Conservation (phyloP, 1,284 basidiomycete species). For the Spongiforma sp. region DNA sequence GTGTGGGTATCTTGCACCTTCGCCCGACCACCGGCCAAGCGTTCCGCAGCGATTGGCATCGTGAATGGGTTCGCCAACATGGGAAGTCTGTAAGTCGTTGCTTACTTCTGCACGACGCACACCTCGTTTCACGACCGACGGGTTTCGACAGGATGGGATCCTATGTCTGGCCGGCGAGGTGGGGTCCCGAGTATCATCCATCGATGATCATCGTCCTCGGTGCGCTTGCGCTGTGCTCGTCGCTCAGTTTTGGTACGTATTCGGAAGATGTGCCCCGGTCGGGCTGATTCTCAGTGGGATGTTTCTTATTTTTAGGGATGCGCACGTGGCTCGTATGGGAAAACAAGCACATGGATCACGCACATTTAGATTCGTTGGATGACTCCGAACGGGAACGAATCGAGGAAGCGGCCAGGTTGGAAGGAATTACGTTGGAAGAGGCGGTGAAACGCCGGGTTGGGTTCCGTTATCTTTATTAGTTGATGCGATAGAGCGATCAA, state of each 20-base stretch:
- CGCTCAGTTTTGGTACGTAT: slow-evolving; percentile 44
- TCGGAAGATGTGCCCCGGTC: too few relatives aligned
- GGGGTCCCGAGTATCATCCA: slow-evolving; percentile 56
- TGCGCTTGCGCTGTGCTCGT: slow-evolving; percentile 43
- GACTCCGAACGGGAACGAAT: slow-evolving; percentile 49
- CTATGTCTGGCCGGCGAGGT: slow-evolving; percentile 55
- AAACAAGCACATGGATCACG: slow-evolving; percentile 50
- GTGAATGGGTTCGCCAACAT: slow-evolving; percentile 40
- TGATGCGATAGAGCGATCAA: too few relatives aligned
- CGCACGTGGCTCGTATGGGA: slow-evolving; percentile 50
- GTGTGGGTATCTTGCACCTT: slow-evolving; percentile 71
- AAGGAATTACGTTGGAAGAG: slow-evolving; percentile 57
- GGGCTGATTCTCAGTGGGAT: too few relatives aligned
- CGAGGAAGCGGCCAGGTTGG: slow-evolving; percentile 54
- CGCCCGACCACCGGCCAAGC: slow-evolving; percentile 67
- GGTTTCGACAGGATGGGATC: slow-evolving; percentile 49
- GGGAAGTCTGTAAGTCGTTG: slow-evolving; percentile 41
- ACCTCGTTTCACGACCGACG: neutral
- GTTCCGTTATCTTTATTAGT: slow-evolving; percentile 30
- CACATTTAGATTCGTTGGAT: slow-evolving; percentile 49
- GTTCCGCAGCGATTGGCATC: slow-evolving; percentile 50
- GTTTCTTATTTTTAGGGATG: slow-evolving; percentile 41
- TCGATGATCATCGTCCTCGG: slow-evolving; percentile 56
- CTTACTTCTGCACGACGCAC: neutral
- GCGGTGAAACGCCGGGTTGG: slow-evolving; percentile 53